A percentile compares a stretch with the other conserved stretches of the same genome.
These are phyloP conservation scores for Neurospora cerealis DNA, from an alignment of 495 filamentous ascomycete species.

Conservation along the genomic window DNA sequence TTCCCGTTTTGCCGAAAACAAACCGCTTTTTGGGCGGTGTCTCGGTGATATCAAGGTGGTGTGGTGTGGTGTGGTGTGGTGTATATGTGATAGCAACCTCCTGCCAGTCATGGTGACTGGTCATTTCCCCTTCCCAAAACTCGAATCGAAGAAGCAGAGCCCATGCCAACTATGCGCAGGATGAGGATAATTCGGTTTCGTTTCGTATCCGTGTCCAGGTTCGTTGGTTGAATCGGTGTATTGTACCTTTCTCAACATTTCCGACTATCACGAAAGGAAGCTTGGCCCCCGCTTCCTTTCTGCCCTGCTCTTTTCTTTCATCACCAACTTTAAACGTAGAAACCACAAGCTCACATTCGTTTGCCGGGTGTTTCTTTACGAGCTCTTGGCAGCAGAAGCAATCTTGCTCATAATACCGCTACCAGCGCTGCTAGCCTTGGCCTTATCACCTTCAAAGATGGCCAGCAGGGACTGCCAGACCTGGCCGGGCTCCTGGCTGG, in stretches of 20 bases:
- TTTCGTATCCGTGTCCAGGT: neutral
- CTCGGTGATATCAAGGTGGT: neutral
- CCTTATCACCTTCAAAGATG: slow-evolving; percentile 56
- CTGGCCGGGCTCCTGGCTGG: slow-evolving; percentile 88
- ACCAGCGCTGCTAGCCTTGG: slow-evolving; percentile 36
- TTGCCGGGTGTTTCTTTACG: slow-evolving; percentile 8
- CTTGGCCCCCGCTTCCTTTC: neutral
- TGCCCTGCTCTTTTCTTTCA: neutral
- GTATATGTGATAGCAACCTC: neutral
- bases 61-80: neutral
- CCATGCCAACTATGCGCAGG: neutral
- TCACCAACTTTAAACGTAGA: neutral
- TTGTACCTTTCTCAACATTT: neutral
- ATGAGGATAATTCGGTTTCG: neutral
- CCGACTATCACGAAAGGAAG: neutral
- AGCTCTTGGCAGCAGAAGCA: slow-evolving; percentile 22
- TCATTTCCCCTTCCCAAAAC: neutral
- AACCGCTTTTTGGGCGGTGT: neutral
- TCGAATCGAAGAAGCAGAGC: neutral
- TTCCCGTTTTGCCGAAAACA: neutral
- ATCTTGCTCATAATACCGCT: slow-evolving; percentile 38
- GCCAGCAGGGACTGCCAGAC: slow-evolving; percentile 89
- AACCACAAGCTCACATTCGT: neutral
- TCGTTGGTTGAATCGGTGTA: neutral
- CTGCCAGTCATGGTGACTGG: neutral